A percentile compares a stretch with the other conserved stretches of the same genome.
These are phyloP conservation scores for Lathyrus oleraceus DNA, from an alignment of 306 rosid species.

Conservation along the genomic window DNA sequence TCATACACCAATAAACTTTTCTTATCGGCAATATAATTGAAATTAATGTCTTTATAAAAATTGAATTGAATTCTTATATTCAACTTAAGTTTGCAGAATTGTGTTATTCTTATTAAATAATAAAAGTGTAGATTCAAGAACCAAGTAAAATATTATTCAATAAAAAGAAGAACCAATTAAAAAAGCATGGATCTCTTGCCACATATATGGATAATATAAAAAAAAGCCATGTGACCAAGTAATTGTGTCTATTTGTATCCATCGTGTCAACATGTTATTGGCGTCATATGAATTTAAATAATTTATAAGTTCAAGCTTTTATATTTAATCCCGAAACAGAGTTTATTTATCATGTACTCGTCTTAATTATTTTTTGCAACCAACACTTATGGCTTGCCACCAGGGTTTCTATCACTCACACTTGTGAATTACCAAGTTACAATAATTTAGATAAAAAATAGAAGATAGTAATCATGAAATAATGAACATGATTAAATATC, in stretches of 20 bases:
- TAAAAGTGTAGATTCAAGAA: not conserved
- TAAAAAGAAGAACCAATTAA: not conserved
- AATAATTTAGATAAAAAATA: too few relatives aligned
- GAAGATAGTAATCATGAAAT: too few relatives aligned
- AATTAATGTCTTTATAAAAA: not conserved
- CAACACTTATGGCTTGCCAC: too few relatives aligned
- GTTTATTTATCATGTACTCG: not conserved
- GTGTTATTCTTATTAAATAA: not conserved
- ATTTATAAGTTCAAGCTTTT: not conserved
- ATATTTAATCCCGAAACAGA: not conserved
- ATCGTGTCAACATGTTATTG: not conserved
- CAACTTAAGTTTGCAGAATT: not conserved
- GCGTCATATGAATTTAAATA: not conserved
- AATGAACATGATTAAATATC: too few relatives aligned
- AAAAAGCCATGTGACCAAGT: not conserved
- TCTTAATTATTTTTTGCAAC: not conserved
- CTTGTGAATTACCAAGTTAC: too few relatives aligned
- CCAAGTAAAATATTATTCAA: not conserved
- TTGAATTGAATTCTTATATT: too few relatives aligned
- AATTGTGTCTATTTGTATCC: not conserved
- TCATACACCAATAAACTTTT: not conserved
- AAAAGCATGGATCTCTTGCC: not conserved
- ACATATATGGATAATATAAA: constrained; percentile 10
- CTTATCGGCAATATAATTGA: not conserved
- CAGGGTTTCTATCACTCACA: too few relatives aligned